A percentile compares a stretch with the other conserved stretches of the same genome.
phyloP scores from a whole-genome alignment of 164 flowering plant genomes.

The Cinnamomum chago region DNA sequence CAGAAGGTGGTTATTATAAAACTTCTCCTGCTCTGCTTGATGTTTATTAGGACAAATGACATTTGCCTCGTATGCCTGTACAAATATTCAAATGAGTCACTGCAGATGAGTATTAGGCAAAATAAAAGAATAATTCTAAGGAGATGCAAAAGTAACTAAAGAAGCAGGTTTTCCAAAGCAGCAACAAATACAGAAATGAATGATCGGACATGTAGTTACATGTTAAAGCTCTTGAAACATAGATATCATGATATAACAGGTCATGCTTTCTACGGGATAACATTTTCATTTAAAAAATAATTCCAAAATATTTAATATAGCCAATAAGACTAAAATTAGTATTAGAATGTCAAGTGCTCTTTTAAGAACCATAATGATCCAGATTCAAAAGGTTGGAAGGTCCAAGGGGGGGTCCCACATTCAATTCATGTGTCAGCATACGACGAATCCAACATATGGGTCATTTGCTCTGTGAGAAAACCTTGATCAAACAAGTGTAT shows the following conservation, averaged over 20 bases:
- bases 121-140: neutral
- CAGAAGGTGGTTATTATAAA: constrained; percentile 68
- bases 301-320: neutral
- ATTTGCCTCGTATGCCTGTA: constrained; percentile 91
- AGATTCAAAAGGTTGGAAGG: too few relatives aligned
- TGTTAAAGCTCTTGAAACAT: neutral
- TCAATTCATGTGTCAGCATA: too few relatives aligned
- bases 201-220: neutral
- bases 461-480: too few relatives aligned
- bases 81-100: neutral
- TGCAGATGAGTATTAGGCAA: neutral
- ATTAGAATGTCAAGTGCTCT: too few relatives aligned
- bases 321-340: too few relatives aligned
- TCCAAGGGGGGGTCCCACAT: too few relatives aligned
- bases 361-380: too few relatives aligned
- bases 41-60: constrained; percentile 98
- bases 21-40: constrained; percentile 90
- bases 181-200: neutral
- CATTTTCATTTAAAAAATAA: neutral
- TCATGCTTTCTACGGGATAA: neutral
- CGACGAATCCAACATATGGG: too few relatives aligned
- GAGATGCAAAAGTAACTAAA: neutral
- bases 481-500: too few relatives aligned
- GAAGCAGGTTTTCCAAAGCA: neutral
- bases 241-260: neutral